These are phyloP conservation scores for Yarrowia galli DNA, from an alignment of 1,139 yeast genomes.

Conservation along the genomic window DNA sequence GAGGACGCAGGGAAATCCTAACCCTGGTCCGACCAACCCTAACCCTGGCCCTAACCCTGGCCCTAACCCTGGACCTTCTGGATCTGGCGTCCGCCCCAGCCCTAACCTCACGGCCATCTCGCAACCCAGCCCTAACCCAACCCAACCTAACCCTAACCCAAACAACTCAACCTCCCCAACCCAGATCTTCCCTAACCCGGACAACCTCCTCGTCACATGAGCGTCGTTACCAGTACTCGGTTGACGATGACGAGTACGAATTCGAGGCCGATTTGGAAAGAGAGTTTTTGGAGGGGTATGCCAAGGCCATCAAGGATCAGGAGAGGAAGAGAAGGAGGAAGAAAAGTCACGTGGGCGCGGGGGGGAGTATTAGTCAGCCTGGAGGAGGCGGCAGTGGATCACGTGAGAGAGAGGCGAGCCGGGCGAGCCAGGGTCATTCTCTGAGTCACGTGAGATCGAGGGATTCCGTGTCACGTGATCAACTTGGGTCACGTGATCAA, in stretches of 20 bases:
- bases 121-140: background rate
- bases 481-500: too few relatives aligned
- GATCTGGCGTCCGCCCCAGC: background rate
- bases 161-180: background rate
- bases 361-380: background rate
- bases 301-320: conserved; percentile 64
- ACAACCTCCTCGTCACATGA: conserved; percentile 31
- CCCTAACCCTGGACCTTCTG: background rate
- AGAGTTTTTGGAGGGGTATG: conserved; percentile 74
- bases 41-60: background rate
- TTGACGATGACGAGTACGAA: conserved; percentile 77
- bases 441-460: conserved; percentile 26
- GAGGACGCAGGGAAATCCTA: background rate
- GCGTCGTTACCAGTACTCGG: conserved; percentile 50
- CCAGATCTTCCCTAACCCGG: conserved; percentile 10
- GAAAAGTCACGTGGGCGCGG: conserved; percentile 41
- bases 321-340: conserved; percentile 44
- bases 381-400: background rate
- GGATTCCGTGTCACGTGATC: too few relatives aligned
- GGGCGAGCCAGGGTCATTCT: background rate
- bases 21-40: background rate
- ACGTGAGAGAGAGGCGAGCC: background rate
- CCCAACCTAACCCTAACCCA: background rate
- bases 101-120: background rate
- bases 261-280: conserved; percentile 64